These are phyloP conservation scores for Pseudonitzschia pungens DNA, from an alignment of 108 stramenopile genomes.

Conservation along the genomic window DNA sequence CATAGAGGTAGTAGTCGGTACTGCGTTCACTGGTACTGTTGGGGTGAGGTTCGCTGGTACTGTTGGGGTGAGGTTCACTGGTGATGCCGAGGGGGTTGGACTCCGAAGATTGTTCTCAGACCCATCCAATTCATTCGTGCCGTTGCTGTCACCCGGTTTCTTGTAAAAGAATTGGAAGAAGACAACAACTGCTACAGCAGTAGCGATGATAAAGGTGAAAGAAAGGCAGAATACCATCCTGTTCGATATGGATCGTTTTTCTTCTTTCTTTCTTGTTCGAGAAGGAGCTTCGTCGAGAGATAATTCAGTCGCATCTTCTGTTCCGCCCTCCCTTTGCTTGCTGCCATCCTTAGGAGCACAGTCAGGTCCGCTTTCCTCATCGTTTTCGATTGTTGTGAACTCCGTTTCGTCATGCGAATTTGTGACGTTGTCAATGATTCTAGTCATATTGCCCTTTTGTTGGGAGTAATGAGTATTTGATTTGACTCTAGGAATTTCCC, in stretches of 20 bases:
- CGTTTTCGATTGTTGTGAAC: neutral
- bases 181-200: neutral
- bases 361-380: neutral
- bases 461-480: neutral
- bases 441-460: neutral
- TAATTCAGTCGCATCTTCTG: neutral
- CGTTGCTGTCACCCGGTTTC: neutral
- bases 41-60: too few relatives aligned
- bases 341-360: neutral
- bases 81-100: neutral
- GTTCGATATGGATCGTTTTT: neutral
- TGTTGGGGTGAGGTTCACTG: too few relatives aligned
- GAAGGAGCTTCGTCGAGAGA: neutral
- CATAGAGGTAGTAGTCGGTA: neutral
- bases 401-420: neutral
- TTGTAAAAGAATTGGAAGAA: neutral
- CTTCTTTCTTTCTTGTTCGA: neutral
- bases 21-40: neutral
- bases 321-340: neutral
- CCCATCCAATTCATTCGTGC: neutral
- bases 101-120: neutral
- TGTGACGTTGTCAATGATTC: neutral
- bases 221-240: neutral
- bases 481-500: neutral
- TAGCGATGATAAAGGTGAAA: neutral